Evolutionary conservation across 2,329 filamentous ascomycete species (phyloP), one percentile per base, ranked within the genome.

Genomic region (Didymella glomerata): DNA sequence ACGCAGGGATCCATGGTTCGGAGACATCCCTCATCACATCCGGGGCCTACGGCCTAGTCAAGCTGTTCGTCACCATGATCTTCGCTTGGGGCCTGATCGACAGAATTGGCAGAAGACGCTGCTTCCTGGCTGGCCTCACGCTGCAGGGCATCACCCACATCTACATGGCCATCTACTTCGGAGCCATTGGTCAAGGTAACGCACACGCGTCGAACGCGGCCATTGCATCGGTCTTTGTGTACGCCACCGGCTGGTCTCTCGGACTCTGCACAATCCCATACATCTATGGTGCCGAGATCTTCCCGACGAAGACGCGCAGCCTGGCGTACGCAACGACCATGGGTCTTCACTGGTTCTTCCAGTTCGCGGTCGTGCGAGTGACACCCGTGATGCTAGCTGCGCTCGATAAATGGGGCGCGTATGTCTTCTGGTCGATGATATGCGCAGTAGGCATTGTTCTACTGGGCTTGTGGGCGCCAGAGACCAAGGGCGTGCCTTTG

Each of bases 211-310:
- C 45, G 4, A 30, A 48, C 13, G 45, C 45, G 7, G 45, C 45
- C 6, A 48, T 48, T 8, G 45, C 45, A n/a, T 48, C 45, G 6
- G 45, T 48, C 18, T 48, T 48, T 10, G 18, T 48, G 30, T 48
- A 48, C 16, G 45, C 45, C 30, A 36, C 27, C 13, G 45, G 45
- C 32, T 48, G 45, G 45, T 48, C 45, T 5, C 9, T 48, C 13
- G 45, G 45, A 20, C 30, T 48, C 10, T 48, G 45, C 20, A 48
- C 45, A 10, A 48, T 48, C 11, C 45, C 45, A 3, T 48, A 48
- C 30, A 48, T 48, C 45, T 48, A 48, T 20, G 45, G 45, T 16
- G 28, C 45, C 20, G 45, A 48, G 45, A 48, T 48, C 13, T 48
- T 48, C n/a, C 45, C 45, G 4, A 48, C 45, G 14, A 48, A 48